These are phyloP conservation scores for Dorcoceras hygrometricum DNA, from an alignment of 257 asterid genomes.

Conservation along the genomic window DNA sequence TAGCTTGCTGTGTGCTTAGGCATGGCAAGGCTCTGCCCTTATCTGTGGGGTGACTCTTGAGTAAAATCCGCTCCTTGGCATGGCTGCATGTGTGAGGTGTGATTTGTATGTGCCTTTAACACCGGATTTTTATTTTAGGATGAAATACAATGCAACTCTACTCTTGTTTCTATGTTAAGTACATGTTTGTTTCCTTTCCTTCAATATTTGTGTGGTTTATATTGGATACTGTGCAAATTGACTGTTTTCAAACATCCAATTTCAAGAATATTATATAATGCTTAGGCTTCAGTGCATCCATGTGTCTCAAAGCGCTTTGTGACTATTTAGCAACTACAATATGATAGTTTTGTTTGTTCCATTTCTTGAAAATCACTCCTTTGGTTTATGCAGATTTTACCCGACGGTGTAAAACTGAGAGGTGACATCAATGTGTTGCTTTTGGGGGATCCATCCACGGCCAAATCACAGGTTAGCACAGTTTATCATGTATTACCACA, in stretches of 20 bases:
- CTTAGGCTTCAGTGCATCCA: no score
- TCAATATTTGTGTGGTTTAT: neutral
- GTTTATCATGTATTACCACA: neutral
- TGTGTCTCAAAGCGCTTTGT: neutral
- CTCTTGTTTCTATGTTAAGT: neutral
- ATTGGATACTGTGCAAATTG: neutral
- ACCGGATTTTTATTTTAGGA: neutral
- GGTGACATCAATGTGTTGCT: conserved; percentile 96
- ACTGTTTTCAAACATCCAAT: neutral
- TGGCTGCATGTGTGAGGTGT: neutral
- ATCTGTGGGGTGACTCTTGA: neutral
- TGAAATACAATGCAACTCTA: neutral
- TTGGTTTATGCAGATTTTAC: conserved; percentile 56
- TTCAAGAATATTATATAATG: no score
- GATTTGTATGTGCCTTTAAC: neutral
- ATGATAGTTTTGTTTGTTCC: conserved; percentile 12
- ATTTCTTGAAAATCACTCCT: conserved; percentile 18
- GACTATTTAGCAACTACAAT: neutral
- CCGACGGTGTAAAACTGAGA: conserved; percentile 97
- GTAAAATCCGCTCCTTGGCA: neutral
- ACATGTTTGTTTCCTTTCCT: no score
- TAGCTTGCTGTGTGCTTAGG: neutral
- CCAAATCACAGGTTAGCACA: conserved; percentile 85
- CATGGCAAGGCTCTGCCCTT: neutral
- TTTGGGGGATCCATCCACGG: conserved; percentile 98